Base-by-base conservation (phyloP, 2,329 filamentous ascomycete species). In the Pseudogymnoascus sp. region DNA sequence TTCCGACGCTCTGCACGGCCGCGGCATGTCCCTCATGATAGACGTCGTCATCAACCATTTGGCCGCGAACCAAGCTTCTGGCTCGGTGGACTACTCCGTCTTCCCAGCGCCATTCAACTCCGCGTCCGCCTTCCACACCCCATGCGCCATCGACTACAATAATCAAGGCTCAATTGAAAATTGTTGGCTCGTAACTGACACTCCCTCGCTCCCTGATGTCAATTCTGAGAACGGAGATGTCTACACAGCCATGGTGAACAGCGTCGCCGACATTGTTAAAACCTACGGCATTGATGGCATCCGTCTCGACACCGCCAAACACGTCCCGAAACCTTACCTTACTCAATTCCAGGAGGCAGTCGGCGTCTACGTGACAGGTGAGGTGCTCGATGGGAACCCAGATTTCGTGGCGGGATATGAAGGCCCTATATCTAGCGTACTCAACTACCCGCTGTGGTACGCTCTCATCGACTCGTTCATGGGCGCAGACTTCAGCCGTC, bases 311-410 rank as follows among this genome's bases (percentile, higher is more conserved):
- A 78, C 77, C 16, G 76, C 75, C 14, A 76, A 78, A 64, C 73
- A 81, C 63, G 74, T 81, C 28, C 70, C 76, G 23, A 75, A 73
- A 64, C 76, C 76, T 16, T 88, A 86, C 71, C 86, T 83, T 77
- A 72, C 81, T 0, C 72, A 67, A 0, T 88, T 87, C 66, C 75
- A 79, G 18, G 65, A 74, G 1, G 79, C 81, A 0, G 76, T 83
- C 0, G 83, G 82, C 3, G 81, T 86, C 1, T 88, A 83, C 71
- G 77, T 78, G 3, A 76, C 86, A n/a, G 85, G 85, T 4, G 85
- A 88, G 68, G 84, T 87, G 2, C 80, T 79, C 43, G 75, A 83
- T 38, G 83, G 82, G 31, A 74, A 81, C 65, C 76, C 80, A 0
- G 65, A 71, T 77, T 86, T 76, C 76, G 76, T 25, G 28, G 82